These are phyloP conservation scores for Setaria italica DNA, from an alignment of 202 grass and related monocot genomes.

Conservation along the genomic window DNA sequence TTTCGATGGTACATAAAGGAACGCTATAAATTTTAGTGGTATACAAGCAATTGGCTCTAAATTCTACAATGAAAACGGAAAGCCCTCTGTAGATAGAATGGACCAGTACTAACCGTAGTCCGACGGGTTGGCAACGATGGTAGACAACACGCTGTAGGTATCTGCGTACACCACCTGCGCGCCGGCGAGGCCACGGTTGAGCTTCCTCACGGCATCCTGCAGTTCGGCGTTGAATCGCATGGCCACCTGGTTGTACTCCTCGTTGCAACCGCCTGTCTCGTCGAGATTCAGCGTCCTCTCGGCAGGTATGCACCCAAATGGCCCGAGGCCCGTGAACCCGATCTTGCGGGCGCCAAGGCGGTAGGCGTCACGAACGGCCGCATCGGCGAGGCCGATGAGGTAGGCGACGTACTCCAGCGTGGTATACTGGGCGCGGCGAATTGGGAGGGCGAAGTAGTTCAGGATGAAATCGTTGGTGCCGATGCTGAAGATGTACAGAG, in stretches of 20 bases:
- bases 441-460: slow-evolving; percentile 52
- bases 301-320: slow-evolving; percentile 60
- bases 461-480: slow-evolving; percentile 86
- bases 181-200: slow-evolving; percentile 50
- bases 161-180: slow-evolving; percentile 47
- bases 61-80: no score
- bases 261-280: slow-evolving; percentile 51
- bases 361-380: slow-evolving; percentile 47
- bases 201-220: slow-evolving; percentile 43
- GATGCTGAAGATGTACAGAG: slow-evolving; percentile 70
- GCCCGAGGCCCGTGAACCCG: slow-evolving; percentile 48
- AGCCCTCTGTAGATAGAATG: no score
- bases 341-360: slow-evolving; percentile 68
- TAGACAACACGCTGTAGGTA: slow-evolving; percentile 41
- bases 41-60: no score
- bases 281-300: slow-evolving; percentile 40
- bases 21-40: no score
- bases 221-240: slow-evolving; percentile 53
- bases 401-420: slow-evolving; percentile 48
- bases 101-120: slow-evolving; percentile 47
- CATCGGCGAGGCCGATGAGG: slow-evolving; percentile 52
- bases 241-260: slow-evolving; percentile 62
- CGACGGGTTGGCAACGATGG: slow-evolving; percentile 48
- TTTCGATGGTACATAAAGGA: no score
- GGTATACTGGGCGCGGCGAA: slow-evolving; percentile 51